Evolutionary conservation across 202 grass and related monocot species (phyloP).

Genomic region (Alloteropsis angusta): DNA sequence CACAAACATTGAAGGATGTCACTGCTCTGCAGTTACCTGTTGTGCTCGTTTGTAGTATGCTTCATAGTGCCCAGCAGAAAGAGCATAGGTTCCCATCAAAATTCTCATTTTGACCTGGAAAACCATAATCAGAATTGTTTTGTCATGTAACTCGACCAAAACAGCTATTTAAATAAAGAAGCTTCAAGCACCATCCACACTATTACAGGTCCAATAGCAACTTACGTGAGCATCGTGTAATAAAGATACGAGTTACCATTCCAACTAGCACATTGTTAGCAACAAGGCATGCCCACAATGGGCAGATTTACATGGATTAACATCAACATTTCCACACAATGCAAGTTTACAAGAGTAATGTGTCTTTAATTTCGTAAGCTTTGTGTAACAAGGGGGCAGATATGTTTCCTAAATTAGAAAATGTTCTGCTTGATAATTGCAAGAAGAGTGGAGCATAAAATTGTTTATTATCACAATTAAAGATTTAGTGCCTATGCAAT

Average conservation of each 20-base stretch:
- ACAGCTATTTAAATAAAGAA: constrained; percentile 14
- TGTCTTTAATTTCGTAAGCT: not conserved
- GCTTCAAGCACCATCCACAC: not conserved
- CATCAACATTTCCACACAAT: not conserved
- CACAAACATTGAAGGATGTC: not conserved
- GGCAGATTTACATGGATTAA: not conserved
- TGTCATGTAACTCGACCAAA: constrained; percentile 4
- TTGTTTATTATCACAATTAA: not conserved
- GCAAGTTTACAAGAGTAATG: not conserved
- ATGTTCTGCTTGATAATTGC: not conserved
- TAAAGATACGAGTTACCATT: not conserved
- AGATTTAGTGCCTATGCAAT: not conserved
- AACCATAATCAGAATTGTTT: constrained; percentile 13
- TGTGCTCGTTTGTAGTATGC: constrained; percentile 92
- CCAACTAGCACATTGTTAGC: not conserved
- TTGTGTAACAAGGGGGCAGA: not conserved
- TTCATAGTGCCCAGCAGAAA: constrained; percentile 95
- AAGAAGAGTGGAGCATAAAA: not conserved
- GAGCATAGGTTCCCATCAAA: constrained; percentile 96
- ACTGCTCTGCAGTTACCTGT: constrained; percentile 50
- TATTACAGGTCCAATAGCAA: not conserved
- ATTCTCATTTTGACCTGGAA: constrained; percentile 98
- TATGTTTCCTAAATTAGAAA: not conserved
- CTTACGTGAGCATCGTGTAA: not conserved
- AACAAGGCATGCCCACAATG: not conserved